A percentile compares a stretch with the other conserved stretches of the same genome.
These are phyloP conservation scores for Trichoderma koningiopsis DNA, from an alignment of 2,329 filamentous ascomycete genomes.

Conservation along the genomic window DNA sequence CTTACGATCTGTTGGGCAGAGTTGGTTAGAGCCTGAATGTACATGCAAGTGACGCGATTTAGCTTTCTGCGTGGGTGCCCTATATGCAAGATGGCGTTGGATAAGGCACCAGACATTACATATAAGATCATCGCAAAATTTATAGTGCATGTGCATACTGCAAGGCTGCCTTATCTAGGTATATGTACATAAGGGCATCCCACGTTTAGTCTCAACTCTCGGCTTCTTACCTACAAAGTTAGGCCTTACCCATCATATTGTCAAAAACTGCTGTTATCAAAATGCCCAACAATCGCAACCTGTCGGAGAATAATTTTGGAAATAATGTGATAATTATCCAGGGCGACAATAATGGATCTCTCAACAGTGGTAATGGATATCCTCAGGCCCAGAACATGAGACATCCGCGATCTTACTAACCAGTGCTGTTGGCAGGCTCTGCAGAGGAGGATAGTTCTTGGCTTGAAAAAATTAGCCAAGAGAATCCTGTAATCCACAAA, in stretches of 20 bases:
- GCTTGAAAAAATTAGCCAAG: neutral
- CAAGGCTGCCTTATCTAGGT: too few species aligned
- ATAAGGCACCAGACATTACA: too few species aligned
- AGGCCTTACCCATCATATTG: neutral
- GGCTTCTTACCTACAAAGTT: neutral
- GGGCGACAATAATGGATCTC: neutral
- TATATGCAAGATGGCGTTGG: too few species aligned
- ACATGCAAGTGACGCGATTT: neutral
- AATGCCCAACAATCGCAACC: neutral
- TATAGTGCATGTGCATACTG: neutral
- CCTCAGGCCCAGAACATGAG: neutral
- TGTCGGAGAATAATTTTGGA: neutral
- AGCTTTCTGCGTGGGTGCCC: neutral
- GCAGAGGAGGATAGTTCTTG: neutral
- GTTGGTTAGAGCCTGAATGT: neutral
- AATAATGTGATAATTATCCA: neutral
- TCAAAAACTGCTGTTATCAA: neutral
- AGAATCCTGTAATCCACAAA: slow-evolving; percentile 33
- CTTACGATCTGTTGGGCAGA: neutral
- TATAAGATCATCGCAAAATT: too few species aligned
- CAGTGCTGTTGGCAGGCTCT: neutral
- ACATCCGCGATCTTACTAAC: neutral
- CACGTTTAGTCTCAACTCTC: neutral
- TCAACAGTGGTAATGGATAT: neutral
- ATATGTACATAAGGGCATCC: neutral